Base-by-base conservation (phyloP, 73 alveolate species). In the Stentor coeruleus region DNA sequence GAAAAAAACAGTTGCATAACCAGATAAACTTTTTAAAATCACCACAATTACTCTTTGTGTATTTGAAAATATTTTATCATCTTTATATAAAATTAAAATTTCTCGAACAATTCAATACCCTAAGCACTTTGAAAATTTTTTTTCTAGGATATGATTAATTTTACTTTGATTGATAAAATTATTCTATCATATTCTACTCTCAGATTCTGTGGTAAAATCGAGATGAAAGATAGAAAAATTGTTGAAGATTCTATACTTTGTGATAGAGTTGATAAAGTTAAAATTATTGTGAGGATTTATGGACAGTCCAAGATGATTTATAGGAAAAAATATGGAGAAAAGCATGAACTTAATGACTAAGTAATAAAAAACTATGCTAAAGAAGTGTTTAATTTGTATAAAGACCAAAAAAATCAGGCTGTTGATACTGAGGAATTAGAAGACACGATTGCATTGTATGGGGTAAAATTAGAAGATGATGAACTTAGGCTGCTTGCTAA, bases 221-320 rank as follows among this genome's bases (percentile, higher is more conserved):
- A 66, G 37, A 66, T 66, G 79, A 66, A 66, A 66, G 79, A 66
- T 2, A 20, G 79, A 66, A 66, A 66, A 66, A 20, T 66, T 20
- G 33, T 66, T 33, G 79, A 66, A 66, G 79, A 66, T 26, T 37
- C 33, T 0, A 66, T 66, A 14, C 42, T 26, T 20, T 15, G 33
- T 33, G 42, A 66, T 28, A 66, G 33, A 2, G 39, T 26, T 0
- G 79, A 66, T 14, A 20, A 66, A 66, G 79, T 26, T 11, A 20
- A 33, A 66, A 33, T 66, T 26, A 31, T 66, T 66, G 42, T 26
- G 36, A 20, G 79, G 39, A 31, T 66, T 31, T 66, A 66, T 2
- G 15, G 79, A 15, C 79, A 66, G 79, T 66, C 33, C 39, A 66
- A 66, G 33, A 66, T 66, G 79, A 66, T 66, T 1, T 66, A 66